Percentiles rank a stretch among this genome's conserved stretches.
phyloP scores from a whole-genome alignment of 768 basidiomycete genomes.

The Suillus variegatus region DNA sequence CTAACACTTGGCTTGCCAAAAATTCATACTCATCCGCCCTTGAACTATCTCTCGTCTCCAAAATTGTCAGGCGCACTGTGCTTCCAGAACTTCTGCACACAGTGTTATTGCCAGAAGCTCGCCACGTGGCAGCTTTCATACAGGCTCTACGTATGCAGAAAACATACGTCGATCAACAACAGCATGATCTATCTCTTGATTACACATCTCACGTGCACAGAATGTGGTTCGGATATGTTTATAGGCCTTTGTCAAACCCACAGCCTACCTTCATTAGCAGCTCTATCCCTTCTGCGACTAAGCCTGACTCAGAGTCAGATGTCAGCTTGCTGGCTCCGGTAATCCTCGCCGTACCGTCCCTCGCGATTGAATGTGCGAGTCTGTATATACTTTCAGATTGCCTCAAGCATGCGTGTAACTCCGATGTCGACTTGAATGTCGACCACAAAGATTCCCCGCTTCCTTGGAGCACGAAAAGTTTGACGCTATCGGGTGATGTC shows the following conservation, averaged over 20 bases:
- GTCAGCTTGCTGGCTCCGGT: slow-evolving; percentile 20
- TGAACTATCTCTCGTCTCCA: slow-evolving; percentile 36
- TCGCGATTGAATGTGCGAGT: slow-evolving; percentile 37
- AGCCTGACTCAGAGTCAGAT: slow-evolving; percentile 9
- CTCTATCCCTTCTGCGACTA: neutral
- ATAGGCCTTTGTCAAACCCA: slow-evolving; percentile 20
- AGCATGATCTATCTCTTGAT: slow-evolving; percentile 31
- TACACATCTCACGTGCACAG: slow-evolving; percentile 34
- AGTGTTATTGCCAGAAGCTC: slow-evolving; percentile 30
- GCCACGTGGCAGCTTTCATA: slow-evolving; percentile 28
- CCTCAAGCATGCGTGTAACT: slow-evolving; percentile 17
- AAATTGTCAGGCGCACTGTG: slow-evolving; percentile 30
- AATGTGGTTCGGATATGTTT: slow-evolving; percentile 38
- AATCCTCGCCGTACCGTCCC: slow-evolving; percentile 5
- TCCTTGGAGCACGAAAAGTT: slow-evolving; percentile 17
- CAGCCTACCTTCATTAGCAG: neutral
- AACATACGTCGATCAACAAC: slow-evolving; percentile 2
- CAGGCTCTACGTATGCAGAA: slow-evolving; percentile 31
- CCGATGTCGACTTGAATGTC: neutral
- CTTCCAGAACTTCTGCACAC: slow-evolving; percentile 43
- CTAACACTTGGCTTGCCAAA: neutral
- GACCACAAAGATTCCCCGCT: slow-evolving; percentile 25
- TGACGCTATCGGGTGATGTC: slow-evolving; percentile 34
- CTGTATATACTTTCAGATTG: slow-evolving; percentile 38
- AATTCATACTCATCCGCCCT: slow-evolving; percentile 26